Conservation (phyloP, 2,329 filamentous ascomycete genomes). For the Blastomyces emzantsi region DNA sequence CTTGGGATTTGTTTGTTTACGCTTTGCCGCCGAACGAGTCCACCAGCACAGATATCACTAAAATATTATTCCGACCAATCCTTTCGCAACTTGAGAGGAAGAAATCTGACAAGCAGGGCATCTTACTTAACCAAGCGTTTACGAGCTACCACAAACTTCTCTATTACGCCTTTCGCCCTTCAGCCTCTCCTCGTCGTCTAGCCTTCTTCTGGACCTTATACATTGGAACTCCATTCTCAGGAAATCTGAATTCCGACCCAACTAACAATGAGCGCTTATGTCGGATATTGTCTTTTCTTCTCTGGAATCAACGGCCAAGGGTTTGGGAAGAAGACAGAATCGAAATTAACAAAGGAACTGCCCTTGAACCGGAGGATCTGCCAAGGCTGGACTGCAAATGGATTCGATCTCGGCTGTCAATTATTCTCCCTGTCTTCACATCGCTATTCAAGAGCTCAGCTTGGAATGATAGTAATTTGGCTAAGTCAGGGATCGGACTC, state of each 20-base stretch:
- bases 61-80: constrained; percentile 60
- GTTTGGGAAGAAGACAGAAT: constrained; percentile 60
- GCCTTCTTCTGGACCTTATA: constrained; percentile 72
- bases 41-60: constrained; percentile 47
- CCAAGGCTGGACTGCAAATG: constrained; percentile 77
- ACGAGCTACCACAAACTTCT: constrained; percentile 70
- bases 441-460: constrained; percentile 43
- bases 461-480: constrained; percentile 39
- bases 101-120: constrained; percentile 41
- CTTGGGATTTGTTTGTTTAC: constrained; percentile 80
- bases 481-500: constrained; percentile 42
- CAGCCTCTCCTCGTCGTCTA: constrained; percentile 53
- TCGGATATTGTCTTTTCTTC: constrained; percentile 62
- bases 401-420: constrained; percentile 62
- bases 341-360: constrained; percentile 35
- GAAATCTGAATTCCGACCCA: constrained; percentile 43
- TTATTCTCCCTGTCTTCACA: constrained; percentile 56
- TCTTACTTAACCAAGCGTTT: constrained; percentile 48
- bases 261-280: constrained; percentile 54
- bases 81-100: constrained; percentile 59
- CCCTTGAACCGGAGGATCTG: constrained; percentile 66
- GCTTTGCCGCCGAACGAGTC: constrained; percentile 56
- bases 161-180: constrained; percentile 73
- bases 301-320: constrained; percentile 43
- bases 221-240: constrained; percentile 55